Base-by-base conservation (phyloP, 805 yeast species). In the Candida rishiriensis region DNA sequence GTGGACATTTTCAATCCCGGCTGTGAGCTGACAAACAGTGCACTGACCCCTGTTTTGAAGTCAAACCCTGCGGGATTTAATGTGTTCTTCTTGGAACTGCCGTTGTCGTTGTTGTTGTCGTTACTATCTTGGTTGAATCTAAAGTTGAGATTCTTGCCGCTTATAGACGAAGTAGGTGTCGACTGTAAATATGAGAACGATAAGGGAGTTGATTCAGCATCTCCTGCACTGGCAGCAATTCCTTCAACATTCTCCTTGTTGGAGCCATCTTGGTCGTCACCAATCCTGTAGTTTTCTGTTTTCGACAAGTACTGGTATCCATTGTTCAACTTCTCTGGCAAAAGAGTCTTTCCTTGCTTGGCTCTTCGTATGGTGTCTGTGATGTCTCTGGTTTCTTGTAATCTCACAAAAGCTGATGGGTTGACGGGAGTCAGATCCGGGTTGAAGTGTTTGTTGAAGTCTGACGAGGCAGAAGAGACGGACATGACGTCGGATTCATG, bases 281-380 rank as follows among this genome's bases (percentile, higher is more conserved):
- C 49, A 14, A 16, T 37, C 32, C 7, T 21, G 26, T 5, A 21
- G 26, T 21, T 21, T 7, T 21, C 26, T 21, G 38, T 26, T 5
- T 50, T 48, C 13, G 47, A 46, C 12, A 51, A 40, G 36, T 50
- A 51, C 15, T 45, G 36, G 40, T 53, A 53, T 15, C 54, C 50
- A 39, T 53, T 45, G 40, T 52, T 52, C n/a, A 54, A 30, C 21
- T 45, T 41, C 21, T 55, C 64, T 0, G 64, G 64, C 9, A 50
- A 48, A 29, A 61, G 51, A 1, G 64, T 55, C 34, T 53, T 50
- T 1, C 64, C 65, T 17, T 43, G 39, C 18, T 47, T 52, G 10
- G 63, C 63, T 33, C 51, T 60, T 7, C 44, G 46, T 3, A 59
- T 43, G 1, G 63, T 57, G 17, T 54, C 56, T 34, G 59, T 50